phyloP scores from a whole-genome alignment of 768 basidiomycete genomes.

The Leccinum aurantiacum region DNA sequence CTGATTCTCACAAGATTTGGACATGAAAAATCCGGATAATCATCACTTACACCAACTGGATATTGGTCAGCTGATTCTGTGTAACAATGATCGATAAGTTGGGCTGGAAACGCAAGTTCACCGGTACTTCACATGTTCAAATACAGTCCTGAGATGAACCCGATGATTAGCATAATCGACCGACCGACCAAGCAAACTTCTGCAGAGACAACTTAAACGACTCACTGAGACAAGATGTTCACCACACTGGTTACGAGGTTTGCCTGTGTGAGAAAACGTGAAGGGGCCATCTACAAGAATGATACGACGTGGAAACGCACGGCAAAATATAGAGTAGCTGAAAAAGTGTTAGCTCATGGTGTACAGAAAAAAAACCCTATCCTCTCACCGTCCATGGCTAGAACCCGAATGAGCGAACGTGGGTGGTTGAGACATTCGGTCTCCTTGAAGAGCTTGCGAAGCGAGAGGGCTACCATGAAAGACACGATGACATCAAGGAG shows the following conservation, averaged over 20 bases:
- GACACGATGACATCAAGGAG: not conserved
- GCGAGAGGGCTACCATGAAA: not conserved
- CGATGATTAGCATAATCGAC: not conserved
- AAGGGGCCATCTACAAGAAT: not conserved
- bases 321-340: not conserved
- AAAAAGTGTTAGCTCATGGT: not conserved
- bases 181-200: not conserved
- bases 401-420: not conserved
- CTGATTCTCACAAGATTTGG: not conserved
- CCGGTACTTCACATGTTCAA: not conserved
- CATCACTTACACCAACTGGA: conserved; percentile 2
- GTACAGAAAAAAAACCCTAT: not conserved
- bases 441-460: not conserved
- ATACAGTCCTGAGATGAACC: not conserved
- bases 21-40: not conserved
- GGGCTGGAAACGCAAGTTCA: not conserved
- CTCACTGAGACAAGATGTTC: conserved; percentile 7
- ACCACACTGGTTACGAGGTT: not conserved
- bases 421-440: not conserved
- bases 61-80: conserved; percentile 4
- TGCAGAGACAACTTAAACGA: not conserved
- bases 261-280: not conserved
- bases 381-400: conserved; percentile 12
- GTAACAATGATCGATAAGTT: not conserved
- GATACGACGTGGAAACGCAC: not conserved